Evolutionary conservation across 1,284 basidiomycete genomes (phyloP).

Genomic region (Fomitopsis schrenkii): DNA sequence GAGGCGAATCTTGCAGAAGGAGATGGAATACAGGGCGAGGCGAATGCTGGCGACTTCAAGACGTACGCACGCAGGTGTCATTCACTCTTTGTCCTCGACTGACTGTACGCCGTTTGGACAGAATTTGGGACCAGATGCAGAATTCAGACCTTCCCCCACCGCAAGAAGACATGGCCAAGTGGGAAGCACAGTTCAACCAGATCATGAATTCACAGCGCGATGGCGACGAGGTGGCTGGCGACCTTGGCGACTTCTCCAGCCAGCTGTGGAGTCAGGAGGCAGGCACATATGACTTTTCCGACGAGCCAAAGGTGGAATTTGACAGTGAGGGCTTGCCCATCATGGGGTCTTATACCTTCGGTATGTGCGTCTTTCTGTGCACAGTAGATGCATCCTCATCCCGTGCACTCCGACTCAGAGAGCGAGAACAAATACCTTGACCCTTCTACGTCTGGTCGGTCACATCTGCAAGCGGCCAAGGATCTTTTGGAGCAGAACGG

Average conservation of each 20-base stretch:
- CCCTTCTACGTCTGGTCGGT: constrained; percentile 43
- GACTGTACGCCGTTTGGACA: constrained; percentile 23
- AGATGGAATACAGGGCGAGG: constrained; percentile 3
- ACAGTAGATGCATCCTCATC: not conserved
- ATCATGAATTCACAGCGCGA: constrained; percentile 66
- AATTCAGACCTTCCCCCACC: constrained; percentile 53
- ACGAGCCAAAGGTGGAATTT: constrained; percentile 39
- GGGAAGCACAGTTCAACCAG: constrained; percentile 89
- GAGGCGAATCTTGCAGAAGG: constrained; percentile 30
- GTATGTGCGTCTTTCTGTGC: constrained; percentile 38
- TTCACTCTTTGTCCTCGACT: not conserved
- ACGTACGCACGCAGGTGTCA: constrained; percentile 32
- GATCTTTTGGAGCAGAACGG: constrained; percentile 74
- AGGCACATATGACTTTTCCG: constrained; percentile 36
- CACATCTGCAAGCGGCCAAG: constrained; percentile 69
- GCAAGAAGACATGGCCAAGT: constrained; percentile 70
- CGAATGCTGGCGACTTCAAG: constrained; percentile 37
- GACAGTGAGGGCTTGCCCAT: constrained; percentile 73
- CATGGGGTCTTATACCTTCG: constrained; percentile 70
- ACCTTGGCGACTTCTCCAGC: constrained; percentile 59
- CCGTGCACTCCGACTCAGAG: constrained; percentile 34
- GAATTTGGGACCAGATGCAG: constrained; percentile 57
- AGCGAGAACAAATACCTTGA: constrained; percentile 69
- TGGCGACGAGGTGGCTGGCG: constrained; percentile 44
- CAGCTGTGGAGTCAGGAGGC: constrained; percentile 57